Percentiles rank a stretch among this genome's conserved stretches.
Conservation (phyloP, 2,329 filamentous ascomycete species). For the Seiridium cupressi region DNA sequence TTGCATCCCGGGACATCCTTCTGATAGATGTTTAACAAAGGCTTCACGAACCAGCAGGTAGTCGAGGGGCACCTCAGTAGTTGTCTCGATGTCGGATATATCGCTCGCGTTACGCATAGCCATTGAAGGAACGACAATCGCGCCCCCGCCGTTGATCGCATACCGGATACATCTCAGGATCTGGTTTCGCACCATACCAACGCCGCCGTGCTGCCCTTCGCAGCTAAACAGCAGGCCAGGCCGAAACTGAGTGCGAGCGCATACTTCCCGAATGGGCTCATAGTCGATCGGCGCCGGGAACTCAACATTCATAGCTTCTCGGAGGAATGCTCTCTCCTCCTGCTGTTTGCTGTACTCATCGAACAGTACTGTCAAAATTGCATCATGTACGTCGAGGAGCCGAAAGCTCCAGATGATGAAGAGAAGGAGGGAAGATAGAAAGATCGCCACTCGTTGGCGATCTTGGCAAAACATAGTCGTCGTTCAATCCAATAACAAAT, state of each 20-base stretch:
- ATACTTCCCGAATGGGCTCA: constrained; percentile 29
- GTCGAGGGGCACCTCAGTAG: constrained; percentile 24
- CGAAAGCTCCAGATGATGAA: constrained; percentile 12
- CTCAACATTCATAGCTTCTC: constrained; percentile 27
- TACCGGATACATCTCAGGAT: constrained; percentile 39
- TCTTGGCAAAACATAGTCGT: background rate
- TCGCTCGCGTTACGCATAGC: constrained; percentile 29
- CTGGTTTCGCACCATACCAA: constrained; percentile 38
- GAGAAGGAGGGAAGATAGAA: constrained; percentile 8
- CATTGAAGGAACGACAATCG: constrained; percentile 34
- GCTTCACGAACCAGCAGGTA: constrained; percentile 25
- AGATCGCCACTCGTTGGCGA: constrained; percentile 11
- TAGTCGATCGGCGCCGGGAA: constrained; percentile 33
- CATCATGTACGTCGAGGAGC: constrained; percentile 11
- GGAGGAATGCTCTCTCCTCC: constrained; percentile 19
- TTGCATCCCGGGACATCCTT: constrained; percentile 25
- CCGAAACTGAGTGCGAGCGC: constrained; percentile 29
- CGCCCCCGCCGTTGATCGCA: constrained; percentile 34
- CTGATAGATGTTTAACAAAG: constrained; percentile 21
- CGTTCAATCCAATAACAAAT: no score
- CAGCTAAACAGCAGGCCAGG: constrained; percentile 35
- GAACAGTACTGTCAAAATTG: constrained; percentile 10
- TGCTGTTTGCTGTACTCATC: constrained; percentile 8
- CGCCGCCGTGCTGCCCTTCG: constrained; percentile 35
- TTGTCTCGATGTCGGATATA: constrained; percentile 27